Conservation (phyloP, 2,329 filamentous ascomycete species). For the Ceratocystis variospora region DNA sequence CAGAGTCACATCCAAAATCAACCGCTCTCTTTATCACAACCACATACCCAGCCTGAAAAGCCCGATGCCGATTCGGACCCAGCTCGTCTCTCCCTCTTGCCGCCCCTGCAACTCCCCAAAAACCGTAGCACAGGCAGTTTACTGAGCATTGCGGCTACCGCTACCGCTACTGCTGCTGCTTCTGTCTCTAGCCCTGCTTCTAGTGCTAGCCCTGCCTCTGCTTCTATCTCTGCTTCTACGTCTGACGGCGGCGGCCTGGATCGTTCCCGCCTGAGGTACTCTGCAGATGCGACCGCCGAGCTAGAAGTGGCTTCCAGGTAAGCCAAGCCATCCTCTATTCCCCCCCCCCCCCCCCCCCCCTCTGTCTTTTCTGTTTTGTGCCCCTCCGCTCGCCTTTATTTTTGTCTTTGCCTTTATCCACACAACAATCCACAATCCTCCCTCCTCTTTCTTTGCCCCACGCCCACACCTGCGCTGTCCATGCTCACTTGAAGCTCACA, state of each 20-base stretch:
- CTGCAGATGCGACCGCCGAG: constrained; percentile 15
- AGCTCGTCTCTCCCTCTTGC: neutral
- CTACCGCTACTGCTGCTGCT: no score
- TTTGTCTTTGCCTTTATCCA: neutral
- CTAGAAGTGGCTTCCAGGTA: constrained; percentile 15
- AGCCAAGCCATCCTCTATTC: neutral
- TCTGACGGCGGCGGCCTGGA: neutral
- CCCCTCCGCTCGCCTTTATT: neutral
- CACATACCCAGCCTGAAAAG: neutral
- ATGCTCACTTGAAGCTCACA: neutral
- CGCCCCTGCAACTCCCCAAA: constrained; percentile 13
- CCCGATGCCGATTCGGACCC: neutral
- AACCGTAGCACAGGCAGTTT: constrained; percentile 18
- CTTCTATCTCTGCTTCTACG: neutral
- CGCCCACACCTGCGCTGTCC: neutral
- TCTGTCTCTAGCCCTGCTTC: neutral
- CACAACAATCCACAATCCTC: neutral
- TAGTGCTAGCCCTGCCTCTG: neutral
- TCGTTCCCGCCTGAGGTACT: constrained; percentile 15
- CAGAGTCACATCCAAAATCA: neutral
- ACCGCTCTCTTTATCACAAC: constrained; percentile 4
- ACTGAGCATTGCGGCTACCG: constrained; percentile 6
- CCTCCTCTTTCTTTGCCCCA: neutral
- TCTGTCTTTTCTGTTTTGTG: neutral
- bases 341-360: neutral